Base-by-base conservation (phyloP, 345 rosid species). In the Hypericum perforatum region DNA sequence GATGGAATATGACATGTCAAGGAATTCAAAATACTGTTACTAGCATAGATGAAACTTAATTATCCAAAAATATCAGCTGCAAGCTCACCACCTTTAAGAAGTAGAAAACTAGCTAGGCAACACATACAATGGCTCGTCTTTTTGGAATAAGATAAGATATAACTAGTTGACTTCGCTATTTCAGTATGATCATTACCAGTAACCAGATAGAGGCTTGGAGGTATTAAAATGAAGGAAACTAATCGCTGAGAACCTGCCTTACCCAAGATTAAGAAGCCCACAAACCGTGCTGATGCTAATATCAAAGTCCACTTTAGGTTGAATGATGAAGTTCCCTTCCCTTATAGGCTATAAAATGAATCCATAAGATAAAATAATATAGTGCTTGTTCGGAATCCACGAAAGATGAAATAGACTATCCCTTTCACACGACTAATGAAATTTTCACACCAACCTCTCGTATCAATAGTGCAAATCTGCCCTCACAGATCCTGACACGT, bases 191-290 rank as follows among this genome's bases (percentile, higher is more conserved):
- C 32, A 22, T 22, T 22, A 22, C 1, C 32, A 22, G 32, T 22
- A 22, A 22, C 32, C 1, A 4, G 32, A 22, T 22, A 57, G 12
- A 56, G 38, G 57, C 12, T 46, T 44, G 6, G 48, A 39, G 12
- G 44, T 43, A 22, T 43, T 39, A 16, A 6, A 32, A 43, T 52
- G 37, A 45, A 46, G 48, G 15, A 32, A 66, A 62, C 39, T 53
- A 41, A 60, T 51, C 48, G 15, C 14, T 22, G 65, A 57, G 29
- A 16, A 49, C 36, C 45, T 45, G 45, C 62, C 90, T 76, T 76
- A 94, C 99, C 99, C 99, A 59, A 94, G 99, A 67, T 86, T 89
- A 54, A 89, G 91, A 69, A 94, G 99, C 55, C 99, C 99, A 22
- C 89, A 86, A 63, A 94, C 99, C 15, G 99, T 94, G 72, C 87